Base-by-base conservation (phyloP, 2,329 filamentous ascomycete genomes). In the Talaromyces sp. region DNA sequence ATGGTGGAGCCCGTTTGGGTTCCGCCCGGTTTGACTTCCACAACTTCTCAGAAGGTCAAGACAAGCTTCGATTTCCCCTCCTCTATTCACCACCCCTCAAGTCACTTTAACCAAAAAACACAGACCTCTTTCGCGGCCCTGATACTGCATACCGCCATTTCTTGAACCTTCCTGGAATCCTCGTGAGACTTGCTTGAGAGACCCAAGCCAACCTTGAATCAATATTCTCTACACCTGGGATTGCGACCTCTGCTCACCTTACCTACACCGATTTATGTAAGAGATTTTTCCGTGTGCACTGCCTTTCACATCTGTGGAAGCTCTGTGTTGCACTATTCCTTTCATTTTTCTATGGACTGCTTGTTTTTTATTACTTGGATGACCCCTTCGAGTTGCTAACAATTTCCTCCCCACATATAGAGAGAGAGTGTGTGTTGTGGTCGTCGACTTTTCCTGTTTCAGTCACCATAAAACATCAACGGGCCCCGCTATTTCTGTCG, bases 391-490 rank as follows among this genome's bases (percentile, higher is more conserved):
- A 47, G 44, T 47, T 47, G 44, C 44, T 47, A 47, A 47, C 44
- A 23, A 47, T 23, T 47, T 47, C 18, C 8, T 47, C 44, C 44
- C 18, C 44, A 47, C 44, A 47, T 18, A 47, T 5, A 47, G 44
- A 47, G 18, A 47, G 8, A 47, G 44, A 23, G 44, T 27, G 44
- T 23, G 23, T 23, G 23, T 23, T 23, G 23, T 27, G 44, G 23
- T 27, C 44, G 18, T 27, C n/a, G 44, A 23, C 8, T 47, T 47
- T 12, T 9, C 28, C 33, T 18, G 52, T 50, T 57, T 61, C 30
- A 27, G n/a, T n/a, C 34, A 23, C 42, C 50, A 33, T 40, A 61
- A 59, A 34, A 60, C 61, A 64, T 34, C 56, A 59, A 57, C 53
- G 60, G 47, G 54, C 9, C 33, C 40, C 33, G 34, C 44, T 27